Evolutionary conservation across 2,329 filamentous ascomycete genomes (phyloP).

Genomic region (Pyrenophora teres): DNA sequence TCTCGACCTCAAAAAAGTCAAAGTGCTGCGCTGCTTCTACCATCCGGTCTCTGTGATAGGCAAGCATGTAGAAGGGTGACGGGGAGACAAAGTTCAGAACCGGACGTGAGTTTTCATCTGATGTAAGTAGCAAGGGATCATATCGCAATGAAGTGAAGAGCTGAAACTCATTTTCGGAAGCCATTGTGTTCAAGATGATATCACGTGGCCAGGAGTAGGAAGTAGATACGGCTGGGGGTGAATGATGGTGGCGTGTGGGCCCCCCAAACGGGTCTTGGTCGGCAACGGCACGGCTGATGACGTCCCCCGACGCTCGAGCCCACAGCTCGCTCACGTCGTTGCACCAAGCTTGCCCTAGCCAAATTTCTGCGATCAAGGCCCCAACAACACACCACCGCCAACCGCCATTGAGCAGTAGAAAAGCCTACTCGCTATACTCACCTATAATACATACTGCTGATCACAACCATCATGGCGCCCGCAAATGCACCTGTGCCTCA

Average conservation of each 20-base stretch:
- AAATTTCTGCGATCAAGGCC: conserved; percentile 21
- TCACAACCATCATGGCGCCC: conserved; percentile 35
- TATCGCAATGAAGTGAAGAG: conserved; percentile 49
- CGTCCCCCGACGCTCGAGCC: conserved; percentile 18
- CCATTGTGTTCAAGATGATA: conserved; percentile 16
- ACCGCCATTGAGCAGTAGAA: conserved; percentile 22
- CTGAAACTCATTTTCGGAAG: conserved; percentile 35
- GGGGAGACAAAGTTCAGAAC: conserved; percentile 54
- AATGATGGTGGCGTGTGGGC: background rate
- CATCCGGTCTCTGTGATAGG: conserved; percentile 78
- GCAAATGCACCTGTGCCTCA: conserved; percentile 35
- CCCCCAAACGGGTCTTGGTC: background rate
- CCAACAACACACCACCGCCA: conserved; percentile 16
- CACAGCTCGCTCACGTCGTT: conserved; percentile 11
- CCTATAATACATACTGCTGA: conserved; percentile 6
- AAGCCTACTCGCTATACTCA: background rate
- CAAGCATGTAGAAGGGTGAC: conserved; percentile 78
- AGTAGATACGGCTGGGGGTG: no score
- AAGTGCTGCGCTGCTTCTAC: conserved; percentile 62
- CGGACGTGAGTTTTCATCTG: conserved; percentile 52
- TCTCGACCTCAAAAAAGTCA: conserved; percentile 49
- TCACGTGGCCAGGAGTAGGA: no score
- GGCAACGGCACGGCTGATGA: conserved; percentile 19
- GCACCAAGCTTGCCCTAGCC: conserved; percentile 15
- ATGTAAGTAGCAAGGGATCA: conserved; percentile 44